phyloP scores from a whole-genome alignment of 202 grass and related monocot genomes.

The Digitaria exilis region DNA sequence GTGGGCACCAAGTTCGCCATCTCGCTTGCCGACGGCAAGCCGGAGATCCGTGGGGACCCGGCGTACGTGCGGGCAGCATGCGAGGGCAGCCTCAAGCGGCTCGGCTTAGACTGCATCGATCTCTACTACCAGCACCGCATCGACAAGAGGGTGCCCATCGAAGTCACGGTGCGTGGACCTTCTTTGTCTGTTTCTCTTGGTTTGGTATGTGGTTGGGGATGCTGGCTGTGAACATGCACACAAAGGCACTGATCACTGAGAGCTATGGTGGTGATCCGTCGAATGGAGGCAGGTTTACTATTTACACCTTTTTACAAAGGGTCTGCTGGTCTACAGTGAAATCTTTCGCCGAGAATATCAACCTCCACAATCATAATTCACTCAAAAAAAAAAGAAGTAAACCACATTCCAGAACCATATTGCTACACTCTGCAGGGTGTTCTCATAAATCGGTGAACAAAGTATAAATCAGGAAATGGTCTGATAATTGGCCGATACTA shows the following conservation, averaged over 20 bases:
- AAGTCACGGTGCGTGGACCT: background rate
- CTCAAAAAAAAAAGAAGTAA: background rate
- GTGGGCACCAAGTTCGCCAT: slow-evolving; percentile 74
- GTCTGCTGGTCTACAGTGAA: background rate
- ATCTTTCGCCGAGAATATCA: background rate
- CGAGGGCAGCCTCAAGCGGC: no score
- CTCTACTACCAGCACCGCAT: no score
- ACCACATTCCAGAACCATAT: background rate
- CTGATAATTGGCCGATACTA: background rate
- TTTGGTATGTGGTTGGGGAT: no score
- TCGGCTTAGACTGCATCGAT: no score
- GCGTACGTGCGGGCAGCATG: no score
- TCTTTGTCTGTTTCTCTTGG: no score
- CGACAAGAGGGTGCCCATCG: no score
- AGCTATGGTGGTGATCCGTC: no score
- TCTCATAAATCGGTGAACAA: background rate
- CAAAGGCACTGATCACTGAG: no score
- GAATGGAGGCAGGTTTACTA: no score
- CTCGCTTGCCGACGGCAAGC: slow-evolving; percentile 28
- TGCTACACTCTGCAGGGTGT: background rate
- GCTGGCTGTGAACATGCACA: no score
- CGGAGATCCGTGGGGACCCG: slow-evolving; percentile 48
- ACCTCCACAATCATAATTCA: background rate
- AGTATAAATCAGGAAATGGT: background rate
- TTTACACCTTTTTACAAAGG: background rate